phyloP scores from a whole-genome alignment of 305 asterid species.

The Rubia tinctorum region DNA sequence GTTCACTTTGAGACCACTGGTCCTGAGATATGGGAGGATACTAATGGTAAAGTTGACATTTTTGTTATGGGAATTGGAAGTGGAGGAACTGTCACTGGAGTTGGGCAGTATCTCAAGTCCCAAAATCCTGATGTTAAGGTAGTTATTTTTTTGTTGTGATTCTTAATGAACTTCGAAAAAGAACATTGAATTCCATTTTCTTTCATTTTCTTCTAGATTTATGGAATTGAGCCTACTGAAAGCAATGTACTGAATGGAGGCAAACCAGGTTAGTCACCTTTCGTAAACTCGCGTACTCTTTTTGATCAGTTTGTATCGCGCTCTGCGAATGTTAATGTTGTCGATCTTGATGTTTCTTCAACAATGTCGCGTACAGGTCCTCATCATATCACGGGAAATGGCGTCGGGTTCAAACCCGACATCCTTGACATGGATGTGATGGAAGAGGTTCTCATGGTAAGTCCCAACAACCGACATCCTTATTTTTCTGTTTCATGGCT shows the following conservation, averaged over 20 bases:
- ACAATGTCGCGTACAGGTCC: slow-evolving; percentile 48
- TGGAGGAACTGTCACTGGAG: slow-evolving; percentile 97
- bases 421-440: slow-evolving; percentile 92
- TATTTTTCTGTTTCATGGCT: not conserved
- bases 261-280: slow-evolving; percentile 63
- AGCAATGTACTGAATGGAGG: slow-evolving; percentile 94
- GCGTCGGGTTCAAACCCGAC: slow-evolving; percentile 96
- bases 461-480: not conserved
- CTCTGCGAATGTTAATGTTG: not conserved
- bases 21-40: slow-evolving; percentile 98
- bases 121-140: slow-evolving; percentile 86
- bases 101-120: slow-evolving; percentile 84
- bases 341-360: not conserved
- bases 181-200: not conserved
- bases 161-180: not conserved
- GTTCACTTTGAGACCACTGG: slow-evolving; percentile 96
- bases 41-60: slow-evolving; percentile 83
- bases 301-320: not conserved
- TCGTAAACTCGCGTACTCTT: too few species aligned
- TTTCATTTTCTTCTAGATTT: slow-evolving; percentile 41
- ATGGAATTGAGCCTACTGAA: slow-evolving; percentile 90
- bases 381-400: slow-evolving; percentile 90
- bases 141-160: not conserved
- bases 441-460: slow-evolving; percentile 96
- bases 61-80: slow-evolving; percentile 96